Conservation (phyloP, 345 rosid species). For the Camelina sativa region DNA sequence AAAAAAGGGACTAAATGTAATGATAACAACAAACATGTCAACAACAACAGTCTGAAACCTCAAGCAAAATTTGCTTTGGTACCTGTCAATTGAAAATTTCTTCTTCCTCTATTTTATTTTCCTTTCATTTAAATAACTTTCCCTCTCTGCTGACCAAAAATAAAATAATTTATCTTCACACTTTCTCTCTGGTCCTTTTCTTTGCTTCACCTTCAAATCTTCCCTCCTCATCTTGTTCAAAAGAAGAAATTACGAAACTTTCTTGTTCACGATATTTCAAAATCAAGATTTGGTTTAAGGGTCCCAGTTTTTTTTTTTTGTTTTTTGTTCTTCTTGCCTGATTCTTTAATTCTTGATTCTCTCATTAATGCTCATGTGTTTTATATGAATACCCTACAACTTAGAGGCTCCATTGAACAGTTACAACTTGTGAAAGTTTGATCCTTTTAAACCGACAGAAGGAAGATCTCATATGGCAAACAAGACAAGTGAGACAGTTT, state of each 20-base stretch:
- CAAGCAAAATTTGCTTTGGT: conserved; percentile 43
- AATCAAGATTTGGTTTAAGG: conserved; percentile 46
- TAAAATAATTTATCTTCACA: conserved; percentile 27
- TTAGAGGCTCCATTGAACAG: conserved; percentile 44
- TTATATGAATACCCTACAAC: conserved; percentile 33
- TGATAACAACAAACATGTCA: conserved; percentile 47
- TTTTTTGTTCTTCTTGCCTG: conserved; percentile 24
- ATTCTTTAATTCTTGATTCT: conserved; percentile 42
- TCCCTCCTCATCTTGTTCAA: conserved; percentile 46
- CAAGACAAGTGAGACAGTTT: conserved; percentile 37
- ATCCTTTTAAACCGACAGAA: conserved; percentile 29
- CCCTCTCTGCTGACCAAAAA: conserved; percentile 5
- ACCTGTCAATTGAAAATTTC: conserved; percentile 27
- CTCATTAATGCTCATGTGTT: conserved; percentile 44
- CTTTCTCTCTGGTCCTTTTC: conserved; percentile 30
- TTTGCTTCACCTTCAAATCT: conserved; percentile 49
- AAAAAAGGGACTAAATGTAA: conserved; percentile 30
- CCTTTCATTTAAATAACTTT: conserved; percentile 38
- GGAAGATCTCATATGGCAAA: conserved; percentile 39
- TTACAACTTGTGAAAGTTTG: conserved; percentile 35
- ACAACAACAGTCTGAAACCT: conserved; percentile 45
- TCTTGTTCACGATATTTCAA: conserved; percentile 44
- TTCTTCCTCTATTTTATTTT: conserved; percentile 4
- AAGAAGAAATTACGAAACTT: conserved; percentile 35
- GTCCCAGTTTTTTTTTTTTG: conserved; percentile 35